Base-by-base conservation (phyloP, 2,329 filamentous ascomycete genomes). In the Acrocalymma vagum region DNA sequence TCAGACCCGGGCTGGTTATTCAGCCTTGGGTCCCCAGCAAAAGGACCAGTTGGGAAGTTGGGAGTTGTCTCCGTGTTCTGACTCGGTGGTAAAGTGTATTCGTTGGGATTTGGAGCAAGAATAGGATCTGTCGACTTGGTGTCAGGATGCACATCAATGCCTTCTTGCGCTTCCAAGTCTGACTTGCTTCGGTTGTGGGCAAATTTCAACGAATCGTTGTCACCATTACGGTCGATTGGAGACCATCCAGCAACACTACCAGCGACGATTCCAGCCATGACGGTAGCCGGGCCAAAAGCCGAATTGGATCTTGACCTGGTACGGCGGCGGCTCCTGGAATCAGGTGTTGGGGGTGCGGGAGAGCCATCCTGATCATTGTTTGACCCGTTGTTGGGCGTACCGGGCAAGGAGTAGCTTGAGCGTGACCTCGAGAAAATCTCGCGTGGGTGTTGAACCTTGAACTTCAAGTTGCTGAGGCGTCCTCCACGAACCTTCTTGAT, bases 251-350 rank as follows among this genome's bases (percentile, higher is more conserved):
- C 87, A 22, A 92, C 82, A 59, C 85, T 86, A 28, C 87, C 88
- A 7, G 87, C 88, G 33, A 92, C 83, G 42, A 92, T 86, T 46
- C 88, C 88, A n/a, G 88, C 86, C 88, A 91, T 91, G 46, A 90
- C 87, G 6, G 85, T 84, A 2, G 87, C 85, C 2, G 87, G 86
- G 9, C 85, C 87, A 9, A 92, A 77, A 2, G 86, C 86, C 18
- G 87, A 90, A 62, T 82, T 86, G 28, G 85, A 88, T 52, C 85
- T 78, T 34, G 86, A 88, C 35, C 87, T 81, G 39, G 77, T 81
- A 33, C 87, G 70, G 25, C 65, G 65, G 78, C 60, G 82, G 79
- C 55, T 85, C 13, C 82, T 4, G 77, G 83, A 34, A 76, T 87
- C 58, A 63, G 79, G 61, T 52, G 78, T 67, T 59, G 75, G 50